Evolutionary conservation across 116 monocot genomes (phyloP).

Genomic region (Papilionanthe hybrid): DNA sequence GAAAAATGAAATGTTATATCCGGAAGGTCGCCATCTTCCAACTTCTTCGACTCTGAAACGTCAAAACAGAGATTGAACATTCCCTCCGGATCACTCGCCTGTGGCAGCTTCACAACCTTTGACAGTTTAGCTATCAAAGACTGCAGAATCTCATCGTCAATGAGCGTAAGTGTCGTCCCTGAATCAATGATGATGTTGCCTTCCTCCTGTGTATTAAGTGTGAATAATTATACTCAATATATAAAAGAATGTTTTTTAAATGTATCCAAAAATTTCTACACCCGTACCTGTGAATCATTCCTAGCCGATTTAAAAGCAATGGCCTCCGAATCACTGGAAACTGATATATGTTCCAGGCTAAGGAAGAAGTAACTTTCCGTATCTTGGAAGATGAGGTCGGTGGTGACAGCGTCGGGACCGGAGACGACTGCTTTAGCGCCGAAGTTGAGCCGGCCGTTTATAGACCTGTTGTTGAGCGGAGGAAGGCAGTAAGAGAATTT

Average conservation of each 20-base stretch:
- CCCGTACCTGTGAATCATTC: too few relatives aligned
- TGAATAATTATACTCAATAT: too few relatives aligned
- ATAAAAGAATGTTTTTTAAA: too few relatives aligned
- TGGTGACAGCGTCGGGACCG: conserved; percentile 14
- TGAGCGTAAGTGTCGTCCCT: conserved; percentile 37
- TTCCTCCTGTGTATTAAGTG: too few relatives aligned
- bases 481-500: conserved; percentile 62
- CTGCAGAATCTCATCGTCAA: conserved; percentile 4
- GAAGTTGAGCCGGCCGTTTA: conserved; percentile 27
- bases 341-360: conserved; percentile 15
- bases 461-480: not conserved
- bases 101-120: conserved; percentile 1
- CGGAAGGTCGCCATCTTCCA: conserved; percentile 3
- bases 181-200: conserved; percentile 56
- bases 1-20: conserved; percentile 32
- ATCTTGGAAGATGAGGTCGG: conserved; percentile 9
- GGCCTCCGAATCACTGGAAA: not conserved
- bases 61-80: conserved; percentile 32
- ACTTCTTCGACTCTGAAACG: not conserved
- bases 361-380: conserved; percentile 22
- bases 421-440: conserved; percentile 14
- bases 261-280: too few relatives aligned
- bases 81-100: not conserved
- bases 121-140: not conserved
- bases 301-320: too few relatives aligned